These are phyloP conservation scores for Lentinus tigrinus DNA, from an alignment of 768 basidiomycete genomes.

Conservation along the genomic window DNA sequence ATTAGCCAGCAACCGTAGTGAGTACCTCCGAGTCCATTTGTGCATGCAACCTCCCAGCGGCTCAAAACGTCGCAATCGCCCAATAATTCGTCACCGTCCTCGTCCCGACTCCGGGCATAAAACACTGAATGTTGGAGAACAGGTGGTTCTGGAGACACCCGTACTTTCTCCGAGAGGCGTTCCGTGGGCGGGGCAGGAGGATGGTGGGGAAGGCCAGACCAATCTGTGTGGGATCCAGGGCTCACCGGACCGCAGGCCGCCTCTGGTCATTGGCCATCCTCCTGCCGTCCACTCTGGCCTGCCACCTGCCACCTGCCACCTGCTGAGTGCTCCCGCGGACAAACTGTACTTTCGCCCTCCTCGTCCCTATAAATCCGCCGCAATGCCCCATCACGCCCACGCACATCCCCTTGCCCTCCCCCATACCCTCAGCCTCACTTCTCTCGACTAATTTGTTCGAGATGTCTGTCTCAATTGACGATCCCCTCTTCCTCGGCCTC, in stretches of 20 bases:
- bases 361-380: constrained; percentile 1
- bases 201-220: constrained; percentile 6
- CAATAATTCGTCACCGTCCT: no score
- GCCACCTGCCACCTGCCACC: no score
- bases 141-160: no score
- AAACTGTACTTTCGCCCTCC: background rate
- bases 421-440: background rate
- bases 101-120: no score
- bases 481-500: constrained; percentile 68
- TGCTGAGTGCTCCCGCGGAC: background rate
- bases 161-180: constrained; percentile 4
- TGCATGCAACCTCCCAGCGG: no score
- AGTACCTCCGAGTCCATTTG: no score
- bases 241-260: constrained; percentile 1
- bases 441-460: background rate
- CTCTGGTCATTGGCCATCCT: constrained; percentile 7
- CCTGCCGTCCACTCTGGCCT: background rate
- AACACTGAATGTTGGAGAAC: no score
- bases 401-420: background rate
- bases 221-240: background rate
- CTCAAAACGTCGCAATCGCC: no score
- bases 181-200: constrained; percentile 1
- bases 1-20: no score
- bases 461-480: constrained; percentile 7
- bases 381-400: background rate